These are phyloP conservation scores for Xerocomellus intermedius DNA, from an alignment of 768 basidiomycete species.

Conservation along the genomic window DNA sequence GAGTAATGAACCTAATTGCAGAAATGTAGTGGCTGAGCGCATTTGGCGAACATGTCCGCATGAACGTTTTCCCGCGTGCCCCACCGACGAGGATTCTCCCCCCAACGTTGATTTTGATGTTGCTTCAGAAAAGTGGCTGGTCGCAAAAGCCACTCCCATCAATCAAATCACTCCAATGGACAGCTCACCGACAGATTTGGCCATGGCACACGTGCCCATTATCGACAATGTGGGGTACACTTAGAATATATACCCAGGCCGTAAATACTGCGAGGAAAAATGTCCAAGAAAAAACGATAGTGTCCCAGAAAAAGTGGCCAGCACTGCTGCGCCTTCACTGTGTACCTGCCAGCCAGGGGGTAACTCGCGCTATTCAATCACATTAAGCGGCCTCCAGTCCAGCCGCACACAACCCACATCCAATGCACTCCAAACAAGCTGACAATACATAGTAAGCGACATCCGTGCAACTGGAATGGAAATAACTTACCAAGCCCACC, in stretches of 20 bases:
- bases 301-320: background rate
- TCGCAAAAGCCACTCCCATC: background rate
- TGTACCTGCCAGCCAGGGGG: no score
- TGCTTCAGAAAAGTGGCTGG: background rate
- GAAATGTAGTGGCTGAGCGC: background rate
- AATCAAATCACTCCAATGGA: background rate
- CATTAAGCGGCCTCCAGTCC: conserved; percentile 31
- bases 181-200: background rate
- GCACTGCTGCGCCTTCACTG: background rate
- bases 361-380: background rate
- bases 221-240: background rate
- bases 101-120: background rate
- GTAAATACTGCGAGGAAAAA: background rate
- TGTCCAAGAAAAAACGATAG: background rate
- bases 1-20: background rate
- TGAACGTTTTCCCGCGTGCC: background rate
- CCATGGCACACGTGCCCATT: background rate
- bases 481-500: conserved; percentile 57
- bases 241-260: background rate
- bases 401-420: conserved; percentile 66
- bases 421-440: conserved; percentile 69
- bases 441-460: conserved; percentile 3
- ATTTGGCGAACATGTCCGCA: background rate
- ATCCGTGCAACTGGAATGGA: background rate
- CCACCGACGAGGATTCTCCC: background rate